Conservation (phyloP, 2,329 filamentous ascomycete genomes). For the Gyromitra esculenta region DNA sequence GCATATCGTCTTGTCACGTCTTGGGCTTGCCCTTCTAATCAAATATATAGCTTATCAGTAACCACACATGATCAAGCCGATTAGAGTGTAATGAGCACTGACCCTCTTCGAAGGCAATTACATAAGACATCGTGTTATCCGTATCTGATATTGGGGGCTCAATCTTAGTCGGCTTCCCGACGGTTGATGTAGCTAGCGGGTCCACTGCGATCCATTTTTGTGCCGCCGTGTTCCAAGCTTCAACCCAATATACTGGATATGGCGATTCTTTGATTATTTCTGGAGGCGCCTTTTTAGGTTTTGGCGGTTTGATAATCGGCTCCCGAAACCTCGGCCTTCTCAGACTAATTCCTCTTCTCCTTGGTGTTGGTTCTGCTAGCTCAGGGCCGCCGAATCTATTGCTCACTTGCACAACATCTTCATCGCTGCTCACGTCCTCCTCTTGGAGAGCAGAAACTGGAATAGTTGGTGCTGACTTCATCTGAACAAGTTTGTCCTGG, state of each 20-base stretch:
- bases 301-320: slow-evolving; percentile 11
- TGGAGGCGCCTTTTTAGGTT: slow-evolving; percentile 8
- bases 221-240: slow-evolving; percentile 83
- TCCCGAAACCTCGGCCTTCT: slow-evolving; percentile 45
- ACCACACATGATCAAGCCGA: neutral
- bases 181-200: slow-evolving; percentile 79
- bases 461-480: slow-evolving; percentile 55
- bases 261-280: slow-evolving; percentile 42
- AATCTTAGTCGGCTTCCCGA: slow-evolving; percentile 78
- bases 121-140: slow-evolving; percentile 82
- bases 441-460: slow-evolving; percentile 42
- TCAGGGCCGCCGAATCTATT: slow-evolving; percentile 50
- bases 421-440: slow-evolving; percentile 46
- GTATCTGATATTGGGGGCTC: slow-evolving; percentile 84
- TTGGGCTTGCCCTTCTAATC: slow-evolving; percentile 42
- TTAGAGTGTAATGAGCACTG: slow-evolving; percentile 8
- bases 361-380: slow-evolving; percentile 14
- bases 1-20: slow-evolving; percentile 90
- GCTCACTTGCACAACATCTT: slow-evolving; percentile 40
- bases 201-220: slow-evolving; percentile 94
- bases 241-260: slow-evolving; percentile 90
- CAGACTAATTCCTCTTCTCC: slow-evolving; percentile 18
- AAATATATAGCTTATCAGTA: slow-evolving; percentile 6
- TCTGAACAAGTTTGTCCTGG: slow-evolving; percentile 61
- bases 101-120: slow-evolving; percentile 83